These are phyloP conservation scores for Moricandia moricandioides DNA, from an alignment of 345 rosid species.

Conservation along the genomic window DNA sequence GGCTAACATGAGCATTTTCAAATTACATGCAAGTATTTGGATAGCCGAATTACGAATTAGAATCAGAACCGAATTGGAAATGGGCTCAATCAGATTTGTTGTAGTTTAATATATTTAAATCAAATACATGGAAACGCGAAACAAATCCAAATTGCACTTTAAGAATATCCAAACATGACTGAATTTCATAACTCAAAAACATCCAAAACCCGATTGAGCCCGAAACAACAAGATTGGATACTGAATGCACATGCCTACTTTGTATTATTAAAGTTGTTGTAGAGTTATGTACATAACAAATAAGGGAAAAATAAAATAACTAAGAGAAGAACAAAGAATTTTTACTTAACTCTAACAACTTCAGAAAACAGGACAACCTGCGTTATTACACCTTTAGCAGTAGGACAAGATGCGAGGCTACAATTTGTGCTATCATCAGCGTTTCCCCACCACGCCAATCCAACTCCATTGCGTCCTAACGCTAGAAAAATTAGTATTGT, in stretches of 20 bases:
- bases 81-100: neutral
- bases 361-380: constrained; percentile 57
- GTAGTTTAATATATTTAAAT: neutral
- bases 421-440: constrained; percentile 52
- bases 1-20: neutral
- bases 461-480: constrained; percentile 43
- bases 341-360: neutral
- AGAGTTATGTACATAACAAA: neutral
- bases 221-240: neutral
- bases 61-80: neutral
- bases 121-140: neutral
- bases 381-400: constrained; percentile 50
- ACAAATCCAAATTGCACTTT: neutral
- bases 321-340: neutral
- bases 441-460: constrained; percentile 74
- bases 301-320: neutral
- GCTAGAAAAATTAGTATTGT: constrained; percentile 51
- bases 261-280: neutral
- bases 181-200: neutral
- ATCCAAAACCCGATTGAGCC: neutral
- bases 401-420: constrained; percentile 65
- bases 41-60: neutral
- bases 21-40: neutral
- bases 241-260: neutral
- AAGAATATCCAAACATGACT: neutral